Conservation (phyloP, 352 stramenopile genomes). For the Pythium dissotocum region DNA sequence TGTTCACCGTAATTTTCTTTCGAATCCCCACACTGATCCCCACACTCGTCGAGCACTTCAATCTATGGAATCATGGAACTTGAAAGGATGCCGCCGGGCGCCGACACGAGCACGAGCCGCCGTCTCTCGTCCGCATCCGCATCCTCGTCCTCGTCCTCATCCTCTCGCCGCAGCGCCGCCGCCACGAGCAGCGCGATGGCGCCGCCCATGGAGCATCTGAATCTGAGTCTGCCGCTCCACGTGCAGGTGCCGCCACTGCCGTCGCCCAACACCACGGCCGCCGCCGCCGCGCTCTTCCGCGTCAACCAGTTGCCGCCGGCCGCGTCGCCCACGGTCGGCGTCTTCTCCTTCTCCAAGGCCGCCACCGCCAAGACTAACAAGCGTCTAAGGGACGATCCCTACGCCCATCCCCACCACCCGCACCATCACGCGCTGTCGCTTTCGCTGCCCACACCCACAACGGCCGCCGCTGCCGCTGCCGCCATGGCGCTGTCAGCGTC, state of each 20-base stretch:
- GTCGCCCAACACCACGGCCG: conserved; percentile 19
- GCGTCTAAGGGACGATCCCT: too few relatives aligned
- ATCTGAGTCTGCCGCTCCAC: conserved; percentile 13
- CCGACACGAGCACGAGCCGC: not conserved
- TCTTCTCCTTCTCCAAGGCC: conserved; percentile 3
- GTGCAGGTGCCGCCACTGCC: conserved; percentile 14
- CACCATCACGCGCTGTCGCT: too few relatives aligned
- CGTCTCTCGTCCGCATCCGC: too few relatives aligned
- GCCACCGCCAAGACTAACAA: not conserved
- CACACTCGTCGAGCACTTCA: conserved; percentile 10
- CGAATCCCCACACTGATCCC: too few relatives aligned
- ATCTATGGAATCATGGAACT: conserved; percentile 21
- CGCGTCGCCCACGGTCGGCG: conserved; percentile 4
- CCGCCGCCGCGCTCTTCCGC: conserved; percentile 26
- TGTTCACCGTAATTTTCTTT: conserved; percentile 16
- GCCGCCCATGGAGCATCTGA: conserved; percentile 9
- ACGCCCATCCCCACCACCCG: too few relatives aligned
- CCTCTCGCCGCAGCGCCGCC: too few relatives aligned
- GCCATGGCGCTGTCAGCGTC: conserved; percentile 5
- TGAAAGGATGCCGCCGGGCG: conserved; percentile 15
- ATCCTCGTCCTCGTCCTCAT: too few relatives aligned
- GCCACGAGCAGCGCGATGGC: too few relatives aligned
- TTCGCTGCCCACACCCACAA: conserved; percentile 4
- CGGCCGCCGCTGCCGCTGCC: conserved; percentile 1
- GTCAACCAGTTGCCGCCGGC: conserved; percentile 10